Evolutionary conservation across 352 stramenopile genomes (phyloP).

Genomic region (Phytophthora pluvialis): DNA sequence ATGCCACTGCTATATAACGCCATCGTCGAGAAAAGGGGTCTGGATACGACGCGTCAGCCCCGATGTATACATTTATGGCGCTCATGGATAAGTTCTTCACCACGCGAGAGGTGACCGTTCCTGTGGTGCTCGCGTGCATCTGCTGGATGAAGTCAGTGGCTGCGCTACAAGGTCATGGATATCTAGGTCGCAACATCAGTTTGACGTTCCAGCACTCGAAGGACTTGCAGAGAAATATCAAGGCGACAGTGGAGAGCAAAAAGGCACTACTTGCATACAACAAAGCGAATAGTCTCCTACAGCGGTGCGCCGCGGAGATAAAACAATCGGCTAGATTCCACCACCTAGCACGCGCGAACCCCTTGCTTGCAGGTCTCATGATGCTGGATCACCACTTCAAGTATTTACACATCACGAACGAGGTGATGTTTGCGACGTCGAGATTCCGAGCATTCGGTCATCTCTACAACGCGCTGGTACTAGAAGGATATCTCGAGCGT

Average conservation of each 20-base stretch:
- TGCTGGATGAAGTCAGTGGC: conserved; percentile 43
- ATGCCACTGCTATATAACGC: conserved; percentile 31
- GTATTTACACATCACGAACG: conserved; percentile 28
- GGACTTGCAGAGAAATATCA: conserved; percentile 22
- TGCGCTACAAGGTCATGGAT: conserved; percentile 34
- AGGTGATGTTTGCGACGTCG: conserved; percentile 31
- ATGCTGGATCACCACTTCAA: conserved; percentile 39
- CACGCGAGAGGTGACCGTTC: conserved; percentile 26
- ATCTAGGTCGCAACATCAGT: conserved; percentile 27
- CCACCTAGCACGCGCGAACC: conserved; percentile 31
- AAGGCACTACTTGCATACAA: conserved; percentile 17
- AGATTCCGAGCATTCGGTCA: conserved; percentile 39
- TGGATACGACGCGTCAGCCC: background rate
- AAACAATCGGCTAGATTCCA: background rate
- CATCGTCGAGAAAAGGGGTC: background rate
- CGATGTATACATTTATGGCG: background rate
- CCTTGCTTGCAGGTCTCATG: conserved; percentile 33
- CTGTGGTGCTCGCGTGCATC: conserved; percentile 35
- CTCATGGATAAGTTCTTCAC: conserved; percentile 15
- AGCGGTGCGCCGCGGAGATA: conserved; percentile 9
- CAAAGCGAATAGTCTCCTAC: conserved; percentile 16
- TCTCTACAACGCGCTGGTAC: conserved; percentile 40
- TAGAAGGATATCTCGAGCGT: conserved; percentile 23
- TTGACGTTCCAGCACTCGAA: conserved; percentile 33
- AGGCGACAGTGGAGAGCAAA: conserved; percentile 23